Percentiles rank a stretch among this genome's conserved stretches.
Evolutionary conservation across 345 rosid genomes (phyloP).

Genomic region (Gynandropsis gynandra): DNA sequence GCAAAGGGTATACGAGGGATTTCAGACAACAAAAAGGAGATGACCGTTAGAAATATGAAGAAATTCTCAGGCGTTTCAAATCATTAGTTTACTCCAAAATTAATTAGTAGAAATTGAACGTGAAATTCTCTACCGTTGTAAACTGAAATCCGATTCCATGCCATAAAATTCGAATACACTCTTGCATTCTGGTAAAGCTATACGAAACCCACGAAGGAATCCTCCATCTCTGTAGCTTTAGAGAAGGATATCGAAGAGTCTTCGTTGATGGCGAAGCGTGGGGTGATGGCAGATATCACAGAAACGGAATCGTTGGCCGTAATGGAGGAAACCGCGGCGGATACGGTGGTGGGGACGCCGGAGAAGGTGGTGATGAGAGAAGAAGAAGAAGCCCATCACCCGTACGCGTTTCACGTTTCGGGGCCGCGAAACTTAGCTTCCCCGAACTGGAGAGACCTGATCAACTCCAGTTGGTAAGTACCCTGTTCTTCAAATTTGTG

Average conservation of each 20-base stretch:
- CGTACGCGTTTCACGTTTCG: slow-evolving; percentile 85
- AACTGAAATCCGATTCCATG: slow-evolving; percentile 28
- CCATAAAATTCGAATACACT: slow-evolving; percentile 12
- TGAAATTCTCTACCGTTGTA: not conserved
- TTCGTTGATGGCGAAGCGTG: slow-evolving; percentile 34
- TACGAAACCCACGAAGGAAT: not conserved
- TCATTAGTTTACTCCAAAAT: slow-evolving; percentile 20
- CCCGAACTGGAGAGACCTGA: slow-evolving; percentile 95
- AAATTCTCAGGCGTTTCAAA: slow-evolving; percentile 39
- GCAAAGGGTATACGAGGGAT: slow-evolving; percentile 22
- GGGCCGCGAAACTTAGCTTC: slow-evolving; percentile 83
- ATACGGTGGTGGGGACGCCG: slow-evolving; percentile 17
- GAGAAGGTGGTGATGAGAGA: slow-evolving; percentile 23
- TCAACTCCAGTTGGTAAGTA: slow-evolving; percentile 82
- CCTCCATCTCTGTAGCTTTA: slow-evolving; percentile 11
- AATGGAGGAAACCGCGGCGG: slow-evolving; percentile 4
- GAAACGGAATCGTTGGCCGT: slow-evolving; percentile 19
- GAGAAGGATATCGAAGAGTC: slow-evolving; percentile 7
- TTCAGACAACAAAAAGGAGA: slow-evolving; percentile 33
- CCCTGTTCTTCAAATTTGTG: not conserved
- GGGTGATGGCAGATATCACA: slow-evolving; percentile 22
- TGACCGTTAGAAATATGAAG: slow-evolving; percentile 52
- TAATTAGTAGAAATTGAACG: not conserved
- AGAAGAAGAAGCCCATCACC: slow-evolving; percentile 53
- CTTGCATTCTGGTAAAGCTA: slow-evolving; percentile 5